Evolutionary conservation across 1,284 basidiomycete species (phyloP), one percentile per base, ranked within the genome.

Genomic region (Apiotrichum gamsii): DNA sequence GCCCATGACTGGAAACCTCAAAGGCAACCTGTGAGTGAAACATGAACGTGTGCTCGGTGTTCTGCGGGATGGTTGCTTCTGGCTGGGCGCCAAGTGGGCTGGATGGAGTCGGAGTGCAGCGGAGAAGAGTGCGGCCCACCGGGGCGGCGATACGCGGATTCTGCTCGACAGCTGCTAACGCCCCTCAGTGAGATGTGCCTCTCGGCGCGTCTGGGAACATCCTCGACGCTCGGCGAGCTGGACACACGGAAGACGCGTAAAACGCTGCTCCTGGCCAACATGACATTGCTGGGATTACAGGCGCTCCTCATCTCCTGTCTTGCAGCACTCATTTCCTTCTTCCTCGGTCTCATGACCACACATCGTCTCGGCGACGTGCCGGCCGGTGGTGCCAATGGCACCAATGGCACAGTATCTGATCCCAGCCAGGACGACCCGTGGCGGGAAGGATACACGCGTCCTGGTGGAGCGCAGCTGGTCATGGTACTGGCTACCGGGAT

Each of bases 1-100:
- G 8, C 93, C 94, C 11, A 91, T 95, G 59, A 77, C 97, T 19
- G 70, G 94, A 58, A 98, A 97, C 62, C 81, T 98, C 54, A 96
- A 96, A 67, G 94, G 94, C 15, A 96, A 96, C 61, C 80, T 97
- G 37, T 91, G 94, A 72, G 93, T 94, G 9, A n/a, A n/a, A n/a
- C n/a, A n/a, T n/a, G n/a, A n/a, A n/a, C n/a, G n/a, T n/a, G n/a
- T n/a, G n/a, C n/a, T 14, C 15, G 31, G 15, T 14, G 31, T 32
- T 32, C 8, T 14, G 8, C 6, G 31, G 5, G 31, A 14, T 32
- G 6, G 14, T 14, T 18, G 19, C 23, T 8, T 28, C 25, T 6
- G 3, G 25, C 8, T 25, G 5, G 14, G 16, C 31, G 31, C 16
- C 13, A 14, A 5, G 16, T 34, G 33, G n/a, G 9, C 31, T n/a